Evolutionary conservation across 192 early-diverging fungal species (phyloP).

Genomic region (Linnemannia exigua): DNA sequence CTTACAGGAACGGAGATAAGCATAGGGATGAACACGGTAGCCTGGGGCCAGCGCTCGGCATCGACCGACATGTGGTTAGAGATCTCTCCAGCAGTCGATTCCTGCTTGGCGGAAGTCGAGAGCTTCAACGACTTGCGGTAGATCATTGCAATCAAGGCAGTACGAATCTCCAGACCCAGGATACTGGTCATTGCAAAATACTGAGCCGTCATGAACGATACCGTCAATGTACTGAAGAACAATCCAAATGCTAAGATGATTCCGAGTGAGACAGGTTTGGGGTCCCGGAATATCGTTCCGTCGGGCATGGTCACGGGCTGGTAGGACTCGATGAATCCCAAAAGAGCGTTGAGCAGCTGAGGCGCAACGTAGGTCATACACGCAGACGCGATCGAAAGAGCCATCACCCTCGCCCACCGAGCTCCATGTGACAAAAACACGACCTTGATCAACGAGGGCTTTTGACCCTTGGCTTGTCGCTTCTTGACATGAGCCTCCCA

Average conservation of each 20-base stretch:
- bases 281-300: not conserved
- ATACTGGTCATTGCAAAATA: not conserved
- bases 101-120: slow-evolving; percentile 9
- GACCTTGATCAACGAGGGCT: slow-evolving; percentile 26
- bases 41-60: slow-evolving; percentile 28
- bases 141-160: slow-evolving; percentile 32
- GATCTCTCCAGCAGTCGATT: slow-evolving; percentile 33
- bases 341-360: slow-evolving; percentile 31
- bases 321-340: slow-evolving; percentile 47
- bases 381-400: slow-evolving; percentile 25
- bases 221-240: not conserved
- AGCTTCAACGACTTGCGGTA: slow-evolving; percentile 39
- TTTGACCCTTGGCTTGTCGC: slow-evolving; percentile 17
- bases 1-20: slow-evolving; percentile 22
- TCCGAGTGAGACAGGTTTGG: slow-evolving; percentile 2
- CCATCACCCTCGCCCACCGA: slow-evolving; percentile 29
- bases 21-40: not conserved
- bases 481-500: slow-evolving; percentile 33
- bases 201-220: slow-evolving; percentile 1
- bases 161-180: slow-evolving; percentile 12
- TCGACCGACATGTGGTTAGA: slow-evolving; percentile 46
- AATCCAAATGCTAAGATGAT: slow-evolving; percentile 9
- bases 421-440: slow-evolving; percentile 20
- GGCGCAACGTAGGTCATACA: slow-evolving; percentile 44
- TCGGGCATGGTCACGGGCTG: not conserved